These are phyloP conservation scores for Rubroshorea leprosula DNA, from an alignment of 345 rosid genomes.

Conservation along the genomic window DNA sequence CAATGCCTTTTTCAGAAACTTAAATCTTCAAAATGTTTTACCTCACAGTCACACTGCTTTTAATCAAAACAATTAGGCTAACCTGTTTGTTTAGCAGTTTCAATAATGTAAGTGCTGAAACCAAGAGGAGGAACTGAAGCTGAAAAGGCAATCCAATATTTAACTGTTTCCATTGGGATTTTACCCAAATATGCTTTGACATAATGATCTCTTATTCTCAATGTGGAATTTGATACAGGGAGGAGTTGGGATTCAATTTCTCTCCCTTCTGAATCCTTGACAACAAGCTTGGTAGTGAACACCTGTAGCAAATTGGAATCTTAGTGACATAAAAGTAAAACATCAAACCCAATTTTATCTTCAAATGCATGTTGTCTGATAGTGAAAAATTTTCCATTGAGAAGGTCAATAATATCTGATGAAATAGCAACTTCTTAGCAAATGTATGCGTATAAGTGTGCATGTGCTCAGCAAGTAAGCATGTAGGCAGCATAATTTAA, in stretches of 20 bases:
- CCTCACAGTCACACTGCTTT: conserved; percentile 6
- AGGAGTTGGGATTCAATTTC: conserved; percentile 73
- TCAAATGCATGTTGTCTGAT: background rate
- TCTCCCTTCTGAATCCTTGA: conserved; percentile 65
- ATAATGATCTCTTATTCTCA: conserved; percentile 46
- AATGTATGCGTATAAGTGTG: no score
- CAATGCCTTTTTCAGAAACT: conserved; percentile 3
- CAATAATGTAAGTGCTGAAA: conserved; percentile 70
- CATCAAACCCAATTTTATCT: background rate
- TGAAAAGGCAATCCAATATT: conserved; percentile 78
- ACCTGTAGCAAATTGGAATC: conserved; percentile 39
- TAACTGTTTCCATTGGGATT: conserved; percentile 38
- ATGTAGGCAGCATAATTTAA: conserved; percentile 2
- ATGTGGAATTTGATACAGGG: conserved; percentile 53
- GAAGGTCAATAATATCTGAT: background rate
- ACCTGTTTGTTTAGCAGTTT: conserved; percentile 61
- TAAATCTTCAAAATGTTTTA: background rate
- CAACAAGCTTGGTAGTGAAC: conserved; percentile 42
- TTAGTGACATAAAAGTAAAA: conserved; percentile 3
- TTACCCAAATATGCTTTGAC: conserved; percentile 70
- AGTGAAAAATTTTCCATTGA: background rate
- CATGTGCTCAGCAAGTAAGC: no score
- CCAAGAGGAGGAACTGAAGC: conserved; percentile 91
- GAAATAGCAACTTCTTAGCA: conserved; percentile 6
- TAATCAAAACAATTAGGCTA: conserved; percentile 18